phyloP scores from a whole-genome alignment of 2,329 filamentous ascomycete genomes.

The Acrocalymma vagum region DNA sequence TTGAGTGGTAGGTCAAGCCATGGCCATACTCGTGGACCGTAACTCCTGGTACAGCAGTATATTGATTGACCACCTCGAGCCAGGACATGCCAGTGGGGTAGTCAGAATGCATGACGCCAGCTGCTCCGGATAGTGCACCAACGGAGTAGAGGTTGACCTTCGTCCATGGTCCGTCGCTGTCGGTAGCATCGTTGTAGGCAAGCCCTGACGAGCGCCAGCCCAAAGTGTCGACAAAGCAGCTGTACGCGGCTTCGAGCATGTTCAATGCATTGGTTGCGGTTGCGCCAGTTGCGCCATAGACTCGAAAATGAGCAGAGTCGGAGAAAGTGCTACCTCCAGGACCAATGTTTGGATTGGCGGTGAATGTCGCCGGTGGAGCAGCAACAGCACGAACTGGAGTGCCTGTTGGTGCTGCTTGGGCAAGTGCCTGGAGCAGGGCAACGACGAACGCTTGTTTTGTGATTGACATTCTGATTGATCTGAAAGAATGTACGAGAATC shows the following conservation, averaged over 20 bases:
- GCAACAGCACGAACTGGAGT: constrained; percentile 2
- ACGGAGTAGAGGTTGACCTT: constrained; percentile 56
- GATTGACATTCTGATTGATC: not conserved
- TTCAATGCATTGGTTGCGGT: constrained; percentile 41
- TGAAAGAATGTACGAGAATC: too few relatives aligned
- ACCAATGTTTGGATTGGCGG: constrained; percentile 8
- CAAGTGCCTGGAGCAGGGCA: constrained; percentile 2
- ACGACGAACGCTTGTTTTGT: constrained; percentile 1
- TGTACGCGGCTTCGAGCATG: constrained; percentile 56
- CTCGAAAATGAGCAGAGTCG: constrained; percentile 47
- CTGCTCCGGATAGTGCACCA: constrained; percentile 42
- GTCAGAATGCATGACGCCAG: constrained; percentile 55
- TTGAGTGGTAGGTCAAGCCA: constrained; percentile 53
- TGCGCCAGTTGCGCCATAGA: constrained; percentile 42
- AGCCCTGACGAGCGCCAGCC: constrained; percentile 24
- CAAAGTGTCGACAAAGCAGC: constrained; percentile 15
- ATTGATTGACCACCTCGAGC: constrained; percentile 52
- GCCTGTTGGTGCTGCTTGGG: not conserved
- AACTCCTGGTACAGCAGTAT: constrained; percentile 48
- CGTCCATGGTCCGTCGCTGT: constrained; percentile 49
- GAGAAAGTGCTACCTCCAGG: constrained; percentile 7
- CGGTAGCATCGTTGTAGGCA: constrained; percentile 27
- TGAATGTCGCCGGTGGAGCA: constrained; percentile 6
- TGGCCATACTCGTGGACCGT: constrained; percentile 61
- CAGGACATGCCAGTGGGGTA: constrained; percentile 49